A percentile compares a stretch with the other conserved stretches of the same genome.
These are phyloP conservation scores for Wickerhamiella lipophila DNA, from an alignment of 805 yeast genomes.

Conservation along the genomic window DNA sequence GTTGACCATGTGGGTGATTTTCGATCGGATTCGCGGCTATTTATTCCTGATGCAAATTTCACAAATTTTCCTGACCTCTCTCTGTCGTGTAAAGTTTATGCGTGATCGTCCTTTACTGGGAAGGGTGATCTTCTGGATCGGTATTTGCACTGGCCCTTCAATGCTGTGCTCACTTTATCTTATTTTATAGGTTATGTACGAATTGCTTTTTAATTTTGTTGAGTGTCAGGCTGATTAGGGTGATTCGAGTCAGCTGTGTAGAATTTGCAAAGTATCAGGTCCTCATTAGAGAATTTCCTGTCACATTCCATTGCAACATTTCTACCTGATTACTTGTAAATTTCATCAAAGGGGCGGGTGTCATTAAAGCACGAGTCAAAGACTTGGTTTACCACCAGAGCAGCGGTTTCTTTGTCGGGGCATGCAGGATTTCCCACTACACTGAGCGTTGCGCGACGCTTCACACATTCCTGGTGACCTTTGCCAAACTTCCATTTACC, in stretches of 20 bases:
- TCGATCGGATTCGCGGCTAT: slow-evolving; percentile 68
- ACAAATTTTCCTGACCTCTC: slow-evolving; percentile 65
- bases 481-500: slow-evolving; percentile 43
- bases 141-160: slow-evolving; percentile 82
- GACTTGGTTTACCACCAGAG: slow-evolving; percentile 66
- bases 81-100: slow-evolving; percentile 50
- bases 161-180: slow-evolving; percentile 73
- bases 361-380: slow-evolving; percentile 90
- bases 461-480: slow-evolving; percentile 86
- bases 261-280: no score
- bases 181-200: slow-evolving; percentile 38
- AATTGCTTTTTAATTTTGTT: not conserved
- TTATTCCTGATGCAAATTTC: slow-evolving; percentile 69
- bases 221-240: no score
- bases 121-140: slow-evolving; percentile 79
- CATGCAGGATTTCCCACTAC: slow-evolving; percentile 83
- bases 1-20: slow-evolving; percentile 79
- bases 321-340: slow-evolving; percentile 65
- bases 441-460: slow-evolving; percentile 73
- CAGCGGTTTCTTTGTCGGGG: slow-evolving; percentile 57
- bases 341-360: slow-evolving; percentile 90
- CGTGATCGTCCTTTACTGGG: slow-evolving; percentile 50
- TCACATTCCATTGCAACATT: not conserved
- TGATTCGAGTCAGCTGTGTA: no score
- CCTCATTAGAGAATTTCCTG: not conserved